Base-by-base conservation (phyloP, 78 protist species). In the Dictyostelium firmibasis region DNA sequence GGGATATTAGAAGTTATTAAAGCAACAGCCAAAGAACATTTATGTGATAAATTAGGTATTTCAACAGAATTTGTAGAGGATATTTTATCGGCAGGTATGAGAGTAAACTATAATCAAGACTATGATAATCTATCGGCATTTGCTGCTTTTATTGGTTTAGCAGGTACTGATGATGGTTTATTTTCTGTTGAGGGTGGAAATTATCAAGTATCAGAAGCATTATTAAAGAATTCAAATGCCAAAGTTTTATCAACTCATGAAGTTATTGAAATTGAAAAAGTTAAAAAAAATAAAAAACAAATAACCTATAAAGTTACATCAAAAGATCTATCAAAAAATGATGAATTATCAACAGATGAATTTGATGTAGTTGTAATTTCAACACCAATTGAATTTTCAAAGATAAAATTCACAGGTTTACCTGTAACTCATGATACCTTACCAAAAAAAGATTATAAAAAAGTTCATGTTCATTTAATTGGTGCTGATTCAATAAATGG, bases 61-160 rank as follows among this genome's bases (percentile, higher is more conserved):
- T 53, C 83, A 11, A 88, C 69, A 10, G 72, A 50, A 27, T 88
- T 88, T 64, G 76, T 88, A 16, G 93, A 88, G 43, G 50, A 88
- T 27, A 64, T 88, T 25, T 33, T 88, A 7, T 36, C 69, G 14
- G 81, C 93, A 35, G 93, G 85, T 18, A 88, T 88, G 44, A 50
- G 93, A 36, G 93, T 88, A 4, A 88, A 88, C 41, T 88, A 88
- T 43, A 88, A 88, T 43, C 93, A 88, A 64, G 82, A 88, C 5
- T 88, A 88, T 78, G 93, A 88, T 31, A 43, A 77, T 35, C 38
- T 88, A 36, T 82, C 93, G 8, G 93, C 93, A 53, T 88, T 88
- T 64, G 93, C 93, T 2, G 85, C 93, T 18, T 72, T 64, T 38
- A 88, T 88, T 43, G 93, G 85, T 41, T 43, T 88, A 1, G 93